Base-by-base conservation (phyloP, 23 red algal species). In the Gracilaria domingensis region DNA sequence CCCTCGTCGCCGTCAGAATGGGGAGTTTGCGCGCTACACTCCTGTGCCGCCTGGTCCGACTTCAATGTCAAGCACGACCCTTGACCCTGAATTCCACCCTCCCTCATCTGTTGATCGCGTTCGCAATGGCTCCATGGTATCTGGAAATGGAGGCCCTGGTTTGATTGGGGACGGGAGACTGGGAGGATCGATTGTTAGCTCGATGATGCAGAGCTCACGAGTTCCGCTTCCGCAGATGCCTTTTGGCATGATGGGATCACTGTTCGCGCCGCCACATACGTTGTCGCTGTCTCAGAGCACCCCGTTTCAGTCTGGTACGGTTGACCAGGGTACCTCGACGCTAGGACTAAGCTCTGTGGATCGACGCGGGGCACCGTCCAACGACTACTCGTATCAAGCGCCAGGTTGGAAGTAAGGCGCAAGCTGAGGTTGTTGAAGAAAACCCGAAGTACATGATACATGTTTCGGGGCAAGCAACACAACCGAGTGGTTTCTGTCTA, bases 211-310 rank as follows among this genome's bases (percentile, higher is more conserved):
- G 37, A 84, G 23, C 60, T 92, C 89, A 33, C 60, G 80, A 59
- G 89, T 92, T 56, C 89, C 89, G 21, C 40, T 92, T 25, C 89
- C 89, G 21, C 89, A 83, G 26, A 92, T 92, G 89, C 79, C 89
- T n/a, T 92, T 84, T 61, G 73, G 89, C 24, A 64, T 92, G 80
- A 92, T 92, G 89, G 89, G 89, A 13, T 92, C 89, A 4, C 79
- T 83, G 33, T 92, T 92, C 45, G 89, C 62, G 8, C 89, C 89
- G 12, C 89, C 89, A 21, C 59, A 69, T 40, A 67, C 73, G 13
- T 64, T 92, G 38, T 84, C 89, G 4, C 29, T 92, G 6, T 51
- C 89, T 35, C 89, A 92, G 53, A 77, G 79, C 48, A 84, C 61
- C 28, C 66, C 89, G 24, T 92, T 92, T 61, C 53, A 71, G 20